Conservation (phyloP, 331 rosid species). For the Rosa hybrid region DNA sequence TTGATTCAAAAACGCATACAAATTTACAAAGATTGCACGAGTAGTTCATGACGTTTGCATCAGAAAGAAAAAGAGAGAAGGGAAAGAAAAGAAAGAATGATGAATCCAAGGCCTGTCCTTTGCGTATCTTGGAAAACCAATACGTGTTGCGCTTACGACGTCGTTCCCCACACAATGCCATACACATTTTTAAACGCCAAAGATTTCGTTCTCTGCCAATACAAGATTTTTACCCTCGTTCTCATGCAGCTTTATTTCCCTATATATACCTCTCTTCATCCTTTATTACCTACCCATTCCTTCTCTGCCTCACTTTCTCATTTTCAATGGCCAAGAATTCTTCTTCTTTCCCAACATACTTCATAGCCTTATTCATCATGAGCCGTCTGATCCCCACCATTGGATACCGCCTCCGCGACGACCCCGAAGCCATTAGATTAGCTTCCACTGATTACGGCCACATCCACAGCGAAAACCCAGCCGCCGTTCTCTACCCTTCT, state of each 20-base stretch:
- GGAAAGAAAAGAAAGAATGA: background rate
- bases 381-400: conserved; percentile 43
- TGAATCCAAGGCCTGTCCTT: conserved; percentile 12
- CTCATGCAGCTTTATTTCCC: conserved; percentile 23
- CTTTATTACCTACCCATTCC: background rate
- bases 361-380: conserved; percentile 36
- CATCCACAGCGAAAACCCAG: conserved; percentile 46
- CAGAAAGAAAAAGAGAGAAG: conserved; percentile 2
- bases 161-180: conserved; percentile 20
- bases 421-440: conserved; percentile 42
- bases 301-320: background rate
- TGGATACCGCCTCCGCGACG: conserved; percentile 41
- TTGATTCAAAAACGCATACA: conserved; percentile 10
- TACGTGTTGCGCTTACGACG: conserved; percentile 20
- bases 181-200: background rate
- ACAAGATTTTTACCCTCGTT: conserved; percentile 2
- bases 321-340: conserved; percentile 40
- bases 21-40: conserved; percentile 6
- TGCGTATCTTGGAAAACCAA: conserved; percentile 55
- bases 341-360: conserved; percentile 26
- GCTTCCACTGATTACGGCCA: conserved; percentile 80
- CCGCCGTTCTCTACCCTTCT: conserved; percentile 59
- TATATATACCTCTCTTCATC: conserved; percentile 13
- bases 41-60: conserved; percentile 29
- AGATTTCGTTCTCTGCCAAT: conserved; percentile 34